Percentiles rank a stretch among this genome's conserved stretches.
These are phyloP conservation scores for Epichloe coenophiala DNA, from an alignment of 2,329 filamentous ascomycete species.

Conservation along the genomic window DNA sequence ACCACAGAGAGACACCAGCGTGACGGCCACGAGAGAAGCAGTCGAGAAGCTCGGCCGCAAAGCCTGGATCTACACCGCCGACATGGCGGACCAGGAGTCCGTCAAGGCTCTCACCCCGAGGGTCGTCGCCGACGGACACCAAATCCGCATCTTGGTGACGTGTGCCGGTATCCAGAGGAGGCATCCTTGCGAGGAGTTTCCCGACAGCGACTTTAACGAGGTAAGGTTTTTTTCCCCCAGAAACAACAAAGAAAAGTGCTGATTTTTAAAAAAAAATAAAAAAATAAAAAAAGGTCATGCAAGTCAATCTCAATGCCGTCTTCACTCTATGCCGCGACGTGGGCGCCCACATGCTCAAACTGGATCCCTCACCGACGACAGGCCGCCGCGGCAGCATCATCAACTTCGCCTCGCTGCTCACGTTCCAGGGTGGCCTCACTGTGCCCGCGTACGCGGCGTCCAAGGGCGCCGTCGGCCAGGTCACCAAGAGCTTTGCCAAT, in stretches of 20 bases:
- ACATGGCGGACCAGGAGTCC: conserved; percentile 48
- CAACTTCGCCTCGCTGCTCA: conserved; percentile 71
- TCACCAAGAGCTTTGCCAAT: conserved; percentile 76
- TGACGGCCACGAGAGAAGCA: conserved; percentile 40
- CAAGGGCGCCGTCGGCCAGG: conserved; percentile 73
- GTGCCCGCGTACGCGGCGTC: conserved; percentile 78
- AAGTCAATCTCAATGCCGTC: conserved; percentile 75
- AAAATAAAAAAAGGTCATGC: conserved; percentile 43
- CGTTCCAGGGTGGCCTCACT: conserved; percentile 77
- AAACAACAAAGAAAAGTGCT: no score
- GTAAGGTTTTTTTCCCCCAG: conserved; percentile 17
- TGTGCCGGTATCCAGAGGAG: conserved; percentile 77
- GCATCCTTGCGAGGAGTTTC: conserved; percentile 63
- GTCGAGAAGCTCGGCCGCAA: conserved; percentile 54
- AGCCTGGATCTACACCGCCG: conserved; percentile 53
- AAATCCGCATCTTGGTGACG: conserved; percentile 69
- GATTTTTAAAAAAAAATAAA: no score
- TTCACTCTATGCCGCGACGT: conserved; percentile 69
- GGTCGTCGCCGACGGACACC: conserved; percentile 47
- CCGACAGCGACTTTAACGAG: conserved; percentile 62
- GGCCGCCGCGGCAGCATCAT: conserved; percentile 59
- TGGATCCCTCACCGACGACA: conserved; percentile 30
- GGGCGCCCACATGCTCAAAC: conserved; percentile 62
- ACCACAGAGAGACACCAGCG: conserved; percentile 28
- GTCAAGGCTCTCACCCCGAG: conserved; percentile 47